Conservation (phyloP, 1,284 basidiomycete genomes). For the Acaromyces ingoldii region DNA sequence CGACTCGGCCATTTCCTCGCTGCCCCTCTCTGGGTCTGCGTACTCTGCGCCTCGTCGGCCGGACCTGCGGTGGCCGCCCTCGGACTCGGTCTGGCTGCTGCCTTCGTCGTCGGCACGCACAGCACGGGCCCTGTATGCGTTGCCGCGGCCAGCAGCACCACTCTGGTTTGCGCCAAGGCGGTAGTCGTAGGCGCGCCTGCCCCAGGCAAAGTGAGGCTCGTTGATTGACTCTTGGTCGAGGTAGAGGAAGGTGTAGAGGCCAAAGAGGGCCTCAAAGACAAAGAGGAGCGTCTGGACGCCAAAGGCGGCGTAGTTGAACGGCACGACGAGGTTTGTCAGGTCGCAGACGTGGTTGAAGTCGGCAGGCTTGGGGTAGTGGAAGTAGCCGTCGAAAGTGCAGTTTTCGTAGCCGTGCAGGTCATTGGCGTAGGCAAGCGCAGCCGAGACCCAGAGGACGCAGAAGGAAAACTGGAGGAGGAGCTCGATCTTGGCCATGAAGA, state of each 20-base stretch:
- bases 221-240: conserved; percentile 57
- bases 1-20: conserved; percentile 21
- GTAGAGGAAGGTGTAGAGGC: conserved; percentile 50
- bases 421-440: conserved; percentile 48
- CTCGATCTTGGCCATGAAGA: conserved; percentile 51
- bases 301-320: conserved; percentile 51
- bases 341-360: conserved; percentile 51
- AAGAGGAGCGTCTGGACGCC: conserved; percentile 47
- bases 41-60: conserved; percentile 36
- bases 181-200: conserved; percentile 45
- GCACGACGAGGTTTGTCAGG: conserved; percentile 49
- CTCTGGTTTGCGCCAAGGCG: conserved; percentile 4
- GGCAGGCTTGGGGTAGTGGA: conserved; percentile 50
- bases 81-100: conserved; percentile 2
- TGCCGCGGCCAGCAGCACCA: conserved; percentile 7
- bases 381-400: conserved; percentile 52
- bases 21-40: conserved; percentile 29
- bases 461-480: conserved; percentile 49
- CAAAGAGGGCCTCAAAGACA: conserved; percentile 34
- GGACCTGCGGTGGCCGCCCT: conserved; percentile 3
- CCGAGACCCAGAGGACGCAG: conserved; percentile 51
- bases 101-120: conserved; percentile 8
- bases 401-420: conserved; percentile 51
- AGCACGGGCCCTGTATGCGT: conserved; percentile 22
- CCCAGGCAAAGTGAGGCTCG: conserved; percentile 49